Conservation (phyloP, 345 rosid species). For the Triadica sebifera region DNA sequence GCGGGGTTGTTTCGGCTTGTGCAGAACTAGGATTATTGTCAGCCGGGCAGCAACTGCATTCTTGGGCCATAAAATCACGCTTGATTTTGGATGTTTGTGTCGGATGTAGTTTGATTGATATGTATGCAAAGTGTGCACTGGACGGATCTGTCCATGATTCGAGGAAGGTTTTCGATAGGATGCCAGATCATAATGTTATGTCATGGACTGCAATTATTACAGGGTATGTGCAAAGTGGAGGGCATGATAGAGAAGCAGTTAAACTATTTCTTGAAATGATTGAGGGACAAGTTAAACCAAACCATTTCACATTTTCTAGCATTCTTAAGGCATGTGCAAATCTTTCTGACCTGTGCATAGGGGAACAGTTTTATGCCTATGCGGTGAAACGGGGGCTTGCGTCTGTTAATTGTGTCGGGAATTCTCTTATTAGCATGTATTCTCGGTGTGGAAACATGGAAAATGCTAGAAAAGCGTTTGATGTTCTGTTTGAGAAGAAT, state of each 20-base stretch:
- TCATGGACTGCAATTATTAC: constrained; percentile 66
- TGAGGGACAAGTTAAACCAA: constrained; percentile 44
- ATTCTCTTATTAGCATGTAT: constrained; percentile 68
- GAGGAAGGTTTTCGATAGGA: constrained; percentile 61
- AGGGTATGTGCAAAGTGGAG: constrained; percentile 44
- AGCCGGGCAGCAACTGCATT: constrained; percentile 61
- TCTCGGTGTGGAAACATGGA: constrained; percentile 55
- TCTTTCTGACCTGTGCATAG: constrained; percentile 40
- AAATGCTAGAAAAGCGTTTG: constrained; percentile 61
- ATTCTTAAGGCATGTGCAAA: constrained; percentile 65
- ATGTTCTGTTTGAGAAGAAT: constrained; percentile 55
- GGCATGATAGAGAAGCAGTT: constrained; percentile 43
- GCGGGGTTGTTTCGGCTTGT: constrained; percentile 56
- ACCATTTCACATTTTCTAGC: constrained; percentile 68
- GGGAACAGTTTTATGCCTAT: constrained; percentile 49
- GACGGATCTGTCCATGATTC: constrained; percentile 51
- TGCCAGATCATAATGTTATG: constrained; percentile 32
- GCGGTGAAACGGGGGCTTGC: constrained; percentile 59
- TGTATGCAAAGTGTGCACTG: constrained; percentile 61
- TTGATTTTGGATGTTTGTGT: constrained; percentile 52
- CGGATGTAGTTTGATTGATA: constrained; percentile 69
- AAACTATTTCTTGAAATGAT: constrained; percentile 55
- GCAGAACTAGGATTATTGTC: constrained; percentile 41
- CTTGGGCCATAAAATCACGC: constrained; percentile 50
- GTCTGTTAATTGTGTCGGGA: constrained; percentile 54